These are phyloP conservation scores for Hippophae gyantsensis DNA, from an alignment of 306 rosid genomes.

Conservation along the genomic window DNA sequence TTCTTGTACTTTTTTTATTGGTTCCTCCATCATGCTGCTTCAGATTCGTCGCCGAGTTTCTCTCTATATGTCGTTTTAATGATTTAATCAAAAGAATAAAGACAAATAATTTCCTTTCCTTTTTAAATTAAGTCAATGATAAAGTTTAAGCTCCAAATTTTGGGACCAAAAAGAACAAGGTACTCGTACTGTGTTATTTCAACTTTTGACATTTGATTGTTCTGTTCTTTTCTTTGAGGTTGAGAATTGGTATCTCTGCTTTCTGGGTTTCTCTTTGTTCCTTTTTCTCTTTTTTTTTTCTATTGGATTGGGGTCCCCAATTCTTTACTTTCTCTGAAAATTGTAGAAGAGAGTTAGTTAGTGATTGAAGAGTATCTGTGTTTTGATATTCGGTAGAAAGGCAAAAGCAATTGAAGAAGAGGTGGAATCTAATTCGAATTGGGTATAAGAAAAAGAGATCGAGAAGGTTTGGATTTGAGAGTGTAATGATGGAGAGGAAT, in stretches of 20 bases:
- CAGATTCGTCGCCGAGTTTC: conserved; percentile 55
- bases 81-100: conserved; percentile 2
- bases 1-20: background rate
- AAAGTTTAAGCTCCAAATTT: background rate
- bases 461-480: background rate
- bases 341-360: no score
- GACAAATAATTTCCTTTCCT: background rate
- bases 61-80: conserved; percentile 34
- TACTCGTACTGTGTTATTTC: no score
- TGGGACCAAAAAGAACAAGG: background rate
- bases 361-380: no score
- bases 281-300: no score
- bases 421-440: conserved; percentile 19
- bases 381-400: background rate
- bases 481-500: conserved; percentile 26
- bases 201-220: no score
- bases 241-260: no score
- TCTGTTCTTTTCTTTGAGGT: no score
- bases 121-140: background rate
- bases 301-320: no score
- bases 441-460: background rate
- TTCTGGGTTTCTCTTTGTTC: no score
- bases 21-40: conserved; percentile 17
- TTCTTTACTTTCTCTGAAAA: no score
- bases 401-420: background rate